Evolutionary conservation across 441 rosid genomes (phyloP), one percentile per base, ranked within the genome.

Genomic region (Populus hybrid): DNA sequence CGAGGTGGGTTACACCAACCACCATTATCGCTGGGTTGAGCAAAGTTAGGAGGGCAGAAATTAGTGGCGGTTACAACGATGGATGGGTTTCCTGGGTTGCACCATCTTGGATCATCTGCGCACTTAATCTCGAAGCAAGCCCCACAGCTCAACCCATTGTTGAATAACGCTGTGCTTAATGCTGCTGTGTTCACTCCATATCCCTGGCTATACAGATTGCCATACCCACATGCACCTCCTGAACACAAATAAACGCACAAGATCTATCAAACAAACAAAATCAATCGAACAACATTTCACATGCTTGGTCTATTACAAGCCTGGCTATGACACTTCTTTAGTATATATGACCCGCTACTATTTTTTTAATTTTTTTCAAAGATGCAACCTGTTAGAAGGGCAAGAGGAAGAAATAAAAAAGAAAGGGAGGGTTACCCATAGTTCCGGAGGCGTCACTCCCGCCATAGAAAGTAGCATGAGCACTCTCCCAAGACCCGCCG

Each of bases 401-500:
- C 34, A 36, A 36, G 69, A 66, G 38, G 38, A 24, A 8, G 18
- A 12, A 32, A 57, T 20, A 1, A 38, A 28, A 36, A 2, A 36
- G 14, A 46, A 32, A 35, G 3, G 34, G 34, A 32, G 20, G 6
- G 24, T 24, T 14, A 18, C 99, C 99, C 99, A 95, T 95, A 14
- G 99, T 95, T 74, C 99, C 99, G 40, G 98, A 90, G 84, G 99
- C 99, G 77, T 95, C 99, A 79, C 86, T 87, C 23, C 89, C 97
- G 42, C 98, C 98, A 67, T 93, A 95, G 86, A 95, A 93, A 63
- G 99, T 95, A 76, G 99, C 99, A 73, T 95, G 98, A 75, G 98
- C 99, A 10, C 76, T 70, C 67, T 84, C 63, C 99, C 99, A 95
- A 0, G 83, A 50, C 1, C 96, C 94, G 6, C 88, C 97, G 50